Evolutionary conservation across 306 rosid genomes (phyloP).

Genomic region (Cucurbita pepo): DNA sequence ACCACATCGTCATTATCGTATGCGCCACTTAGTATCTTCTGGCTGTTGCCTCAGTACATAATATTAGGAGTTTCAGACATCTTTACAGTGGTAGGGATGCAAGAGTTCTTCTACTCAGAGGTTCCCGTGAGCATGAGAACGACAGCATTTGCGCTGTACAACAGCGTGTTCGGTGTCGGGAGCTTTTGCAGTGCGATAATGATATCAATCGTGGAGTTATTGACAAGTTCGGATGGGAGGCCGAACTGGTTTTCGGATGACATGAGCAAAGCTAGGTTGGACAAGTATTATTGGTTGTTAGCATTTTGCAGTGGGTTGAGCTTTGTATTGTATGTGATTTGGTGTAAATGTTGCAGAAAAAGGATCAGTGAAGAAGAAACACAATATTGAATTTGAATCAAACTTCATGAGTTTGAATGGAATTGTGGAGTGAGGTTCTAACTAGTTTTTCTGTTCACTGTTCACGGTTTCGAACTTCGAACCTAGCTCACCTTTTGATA

Average conservation of each 20-base stretch:
- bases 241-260: constrained; percentile 78
- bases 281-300: constrained; percentile 68
- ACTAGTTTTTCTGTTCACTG: background rate
- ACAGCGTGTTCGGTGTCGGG: constrained; percentile 89
- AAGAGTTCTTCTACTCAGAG: constrained; percentile 83
- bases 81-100: constrained; percentile 94
- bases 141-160: constrained; percentile 62
- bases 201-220: constrained; percentile 44
- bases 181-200: constrained; percentile 73
- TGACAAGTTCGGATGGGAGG: constrained; percentile 29
- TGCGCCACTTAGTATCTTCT: constrained; percentile 57
- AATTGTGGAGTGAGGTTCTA: background rate
- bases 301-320: constrained; percentile 38
- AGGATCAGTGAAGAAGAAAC: constrained; percentile 25
- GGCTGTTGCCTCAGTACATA: constrained; percentile 82
- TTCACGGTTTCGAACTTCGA: too few relatives aligned
- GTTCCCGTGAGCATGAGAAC: constrained; percentile 73
- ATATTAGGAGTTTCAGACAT: constrained; percentile 74
- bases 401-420: background rate
- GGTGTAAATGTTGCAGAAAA: constrained; percentile 36
- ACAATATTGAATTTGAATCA: constrained; percentile 14
- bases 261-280: constrained; percentile 64
- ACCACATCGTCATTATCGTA: background rate
- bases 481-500: too few relatives aligned
- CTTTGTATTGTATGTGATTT: constrained; percentile 34